Evolutionary conservation across 2,329 filamentous ascomycete genomes (phyloP), one percentile per base, ranked within the genome.

Genomic region (Claviceps digitariae): DNA sequence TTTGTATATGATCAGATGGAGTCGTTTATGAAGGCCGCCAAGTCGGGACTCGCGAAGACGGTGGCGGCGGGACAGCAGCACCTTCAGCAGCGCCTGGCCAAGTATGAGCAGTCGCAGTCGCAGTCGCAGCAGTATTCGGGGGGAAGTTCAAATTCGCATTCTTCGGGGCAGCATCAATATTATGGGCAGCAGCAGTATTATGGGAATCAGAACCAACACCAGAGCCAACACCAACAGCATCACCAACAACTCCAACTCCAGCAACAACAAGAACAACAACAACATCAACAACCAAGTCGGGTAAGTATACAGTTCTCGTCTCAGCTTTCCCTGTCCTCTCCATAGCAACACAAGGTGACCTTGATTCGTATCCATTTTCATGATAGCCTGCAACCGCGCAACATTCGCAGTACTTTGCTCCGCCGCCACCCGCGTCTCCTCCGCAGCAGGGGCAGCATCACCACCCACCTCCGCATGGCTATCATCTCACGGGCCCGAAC

Each of bases 1-100:
- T n/a, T n/a, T n/a, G n/a, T 12, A 10, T 17, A n/a, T 38, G 15
- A n/a, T 38, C 20, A 12, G 20, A 58, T 58, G 57, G 57, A 57
- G 36, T 41, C 51, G 15, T 54, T 58, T 13, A 48, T 54, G 2
- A 58, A 55, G 23, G 54, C 53, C 13, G 52, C 56, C 44, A 57
- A 58, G 25, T 54, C 25, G 10, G 57, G 57, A 21, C 52, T 58
- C 4, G 54, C 52, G 23, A 58, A 58, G 29, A 55, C 56, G 2
- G 54, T 55, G 25, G 54, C 57, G 5, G 56, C 49, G 13, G 57
- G 57, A 6, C 56, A 58, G 48, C 57, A 58, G 40, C 54, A 57
- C 9, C 25, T 58, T 4, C 57, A 58, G 47, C 57, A 57, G 47
- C 54, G 52, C 12, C 43, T 56, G 9, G 46, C 46, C n/a, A 57